Evolutionary conservation across 202 grass and related monocot species (phyloP), one percentile per base, ranked within the genome.

Genomic region (Panicum hallii): DNA sequence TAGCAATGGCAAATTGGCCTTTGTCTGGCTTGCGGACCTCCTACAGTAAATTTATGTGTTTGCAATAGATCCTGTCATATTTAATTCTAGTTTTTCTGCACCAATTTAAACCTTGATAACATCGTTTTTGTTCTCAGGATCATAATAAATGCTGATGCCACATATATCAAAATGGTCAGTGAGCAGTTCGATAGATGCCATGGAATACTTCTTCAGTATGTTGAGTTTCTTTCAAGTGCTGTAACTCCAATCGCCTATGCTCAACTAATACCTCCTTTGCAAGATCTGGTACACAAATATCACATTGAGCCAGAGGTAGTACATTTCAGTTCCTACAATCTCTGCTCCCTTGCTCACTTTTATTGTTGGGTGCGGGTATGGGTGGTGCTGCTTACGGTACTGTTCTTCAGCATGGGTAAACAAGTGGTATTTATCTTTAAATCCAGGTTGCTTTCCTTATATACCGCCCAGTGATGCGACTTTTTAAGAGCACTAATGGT

Each of bases 151-250:
- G 93, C 93, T 6, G 88, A 94, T 92, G 97, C 97, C 20, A 88
- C 88, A 84, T 92, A 99, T 82, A 99, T 99, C 89, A 99, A 99
- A 90, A 99, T 99, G 97, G 88, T 99, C 61, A 99, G 97, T 46
- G 97, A 99, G 79, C 93, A 96, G 82, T 99, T 96, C 86, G 97
- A 99, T 83, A 96, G 93, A 84, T 96, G 93, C 65, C 97, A 99
- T 82, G 97, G 90, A 40, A 99, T 90, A 91, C 88, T 99, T 55
- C 91, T 99, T 79, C 97, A 96, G 57, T 99, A 94, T 88, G 97
- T 94, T 75, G 97, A 99, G 74, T 99, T 99, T 84, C 93, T 99
- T 77, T 99, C 78, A 42, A 96, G 88, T 89, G 91, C 91, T 12
- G 53, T 96, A 65, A 86, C 90, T 91, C 93, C 95, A 67, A 78